phyloP scores from a whole-genome alignment of 1,139 yeast genomes.

The Candida tunisiensis region DNA sequence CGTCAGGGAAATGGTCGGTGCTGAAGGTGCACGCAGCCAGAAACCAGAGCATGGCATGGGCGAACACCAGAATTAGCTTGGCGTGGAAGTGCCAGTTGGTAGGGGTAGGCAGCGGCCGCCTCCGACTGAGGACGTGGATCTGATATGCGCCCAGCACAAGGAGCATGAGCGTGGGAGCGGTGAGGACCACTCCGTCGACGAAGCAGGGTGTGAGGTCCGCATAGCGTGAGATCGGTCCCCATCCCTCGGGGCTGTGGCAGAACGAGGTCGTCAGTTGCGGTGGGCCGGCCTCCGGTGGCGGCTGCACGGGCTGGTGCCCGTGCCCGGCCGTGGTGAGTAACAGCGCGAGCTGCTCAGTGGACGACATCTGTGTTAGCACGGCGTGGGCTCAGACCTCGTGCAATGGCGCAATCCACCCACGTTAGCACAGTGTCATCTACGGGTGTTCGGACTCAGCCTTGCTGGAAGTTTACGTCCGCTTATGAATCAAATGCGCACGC shows the following conservation, averaged over 20 bases:
- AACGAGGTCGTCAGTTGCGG: background rate
- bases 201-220: constrained; percentile 53
- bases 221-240: constrained; percentile 1
- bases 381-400: too few species aligned
- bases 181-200: constrained; percentile 49
- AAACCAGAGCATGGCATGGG: constrained; percentile 8
- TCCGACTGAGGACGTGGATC: constrained; percentile 16
- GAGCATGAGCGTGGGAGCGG: constrained; percentile 33
- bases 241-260: background rate
- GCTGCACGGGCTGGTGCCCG: too few species aligned
- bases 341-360: too few species aligned
- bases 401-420: too few species aligned
- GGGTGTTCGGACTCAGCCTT: too few species aligned
- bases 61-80: constrained; percentile 9
- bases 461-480: too few species aligned
- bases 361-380: too few species aligned
- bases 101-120: constrained; percentile 7
- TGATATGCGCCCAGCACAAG: constrained; percentile 36
- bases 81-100: constrained; percentile 7
- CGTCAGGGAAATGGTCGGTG: constrained; percentile 15
- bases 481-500: too few species aligned
- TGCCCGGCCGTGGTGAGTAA: too few species aligned
- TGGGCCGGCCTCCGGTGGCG: background rate
- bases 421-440: too few species aligned
- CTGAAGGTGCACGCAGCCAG: constrained; percentile 1